These are phyloP conservation scores for Drechslerella stenobrocha DNA, from an alignment of 2,329 filamentous ascomycete species.

Conservation along the genomic window DNA sequence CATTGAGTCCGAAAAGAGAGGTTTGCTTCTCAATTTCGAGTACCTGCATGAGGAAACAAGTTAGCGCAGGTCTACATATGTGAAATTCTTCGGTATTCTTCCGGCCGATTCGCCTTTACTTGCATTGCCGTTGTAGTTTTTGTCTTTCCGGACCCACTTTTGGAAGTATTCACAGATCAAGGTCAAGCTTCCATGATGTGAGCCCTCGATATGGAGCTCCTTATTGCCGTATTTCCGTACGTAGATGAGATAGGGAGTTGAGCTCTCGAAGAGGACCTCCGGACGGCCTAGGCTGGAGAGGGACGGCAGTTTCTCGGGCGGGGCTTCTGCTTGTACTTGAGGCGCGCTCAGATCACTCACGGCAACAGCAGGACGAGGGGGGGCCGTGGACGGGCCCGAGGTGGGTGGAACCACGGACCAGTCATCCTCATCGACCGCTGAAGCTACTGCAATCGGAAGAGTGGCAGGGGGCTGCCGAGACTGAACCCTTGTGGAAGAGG, in stretches of 20 bases:
- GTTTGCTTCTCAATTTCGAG: constrained; percentile 42
- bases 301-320: constrained; percentile 30
- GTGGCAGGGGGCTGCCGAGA: constrained; percentile 12
- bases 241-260: constrained; percentile 44
- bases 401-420: constrained; percentile 40
- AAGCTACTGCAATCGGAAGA: constrained; percentile 28
- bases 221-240: constrained; percentile 42
- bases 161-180: constrained; percentile 45
- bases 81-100: too few relatives aligned
- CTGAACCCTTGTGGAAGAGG: constrained; percentile 31
- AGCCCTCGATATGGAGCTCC: constrained; percentile 45
- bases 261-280: constrained; percentile 31
- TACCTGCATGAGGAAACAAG: constrained; percentile 19
- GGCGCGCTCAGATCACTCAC: constrained; percentile 3
- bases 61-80: constrained; percentile 4
- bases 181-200: constrained; percentile 41
- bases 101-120: too few relatives aligned
- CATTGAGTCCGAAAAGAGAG: constrained; percentile 35
- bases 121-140: constrained; percentile 43
- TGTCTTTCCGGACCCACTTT: constrained; percentile 44
- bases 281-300: constrained; percentile 22
- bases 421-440: constrained; percentile 31
- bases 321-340: constrained; percentile 7
- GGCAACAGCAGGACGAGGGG: constrained; percentile 10
- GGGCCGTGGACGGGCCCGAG: constrained; percentile 1